phyloP scores from a whole-genome alignment of 495 filamentous ascomycete genomes.

The Pyrenula massariospora region DNA sequence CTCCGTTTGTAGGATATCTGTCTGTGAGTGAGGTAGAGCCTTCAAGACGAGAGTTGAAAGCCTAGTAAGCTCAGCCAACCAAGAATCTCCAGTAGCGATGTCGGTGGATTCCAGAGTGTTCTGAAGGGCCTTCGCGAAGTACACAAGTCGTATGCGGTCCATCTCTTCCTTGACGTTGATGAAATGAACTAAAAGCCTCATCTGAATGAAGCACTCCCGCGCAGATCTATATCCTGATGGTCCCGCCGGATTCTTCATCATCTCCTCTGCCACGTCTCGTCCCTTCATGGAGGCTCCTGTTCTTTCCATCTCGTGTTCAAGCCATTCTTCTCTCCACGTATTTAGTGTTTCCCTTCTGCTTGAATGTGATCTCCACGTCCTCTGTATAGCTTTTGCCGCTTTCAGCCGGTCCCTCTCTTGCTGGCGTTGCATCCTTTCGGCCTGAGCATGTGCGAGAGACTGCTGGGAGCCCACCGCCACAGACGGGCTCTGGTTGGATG shows the following conservation, averaged over 20 bases:
- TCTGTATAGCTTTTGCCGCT: slow-evolving; percentile 65
- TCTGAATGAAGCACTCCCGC: slow-evolving; percentile 32
- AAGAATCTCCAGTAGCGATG: slow-evolving; percentile 30
- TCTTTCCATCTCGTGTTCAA: slow-evolving; percentile 30
- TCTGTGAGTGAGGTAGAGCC: slow-evolving; percentile 15
- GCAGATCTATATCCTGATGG: slow-evolving; percentile 31
- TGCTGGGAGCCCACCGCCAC: slow-evolving; percentile 50
- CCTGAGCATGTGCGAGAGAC: slow-evolving; percentile 74
- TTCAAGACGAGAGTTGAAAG: slow-evolving; percentile 32
- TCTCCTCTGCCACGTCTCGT: slow-evolving; percentile 3
- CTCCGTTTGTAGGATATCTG: slow-evolving; percentile 5
- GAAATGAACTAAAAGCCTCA: slow-evolving; percentile 39
- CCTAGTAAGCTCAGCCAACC: slow-evolving; percentile 33
- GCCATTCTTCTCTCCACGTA: slow-evolving; percentile 56
- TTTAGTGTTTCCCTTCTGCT: slow-evolving; percentile 44
- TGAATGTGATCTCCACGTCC: slow-evolving; percentile 70
- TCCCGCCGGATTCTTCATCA: neutral
- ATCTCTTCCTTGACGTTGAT: slow-evolving; percentile 22
- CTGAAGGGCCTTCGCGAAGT: slow-evolving; percentile 31
- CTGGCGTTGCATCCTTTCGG: slow-evolving; percentile 68
- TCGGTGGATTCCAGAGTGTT: slow-evolving; percentile 24
- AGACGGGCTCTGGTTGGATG: slow-evolving; percentile 21
- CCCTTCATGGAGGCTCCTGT: slow-evolving; percentile 6
- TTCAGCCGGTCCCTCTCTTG: slow-evolving; percentile 69
- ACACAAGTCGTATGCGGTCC: slow-evolving; percentile 30